A percentile compares a stretch with the other conserved stretches of the same genome.
phyloP scores from a whole-genome alignment of 169 alveolate genomes.

The Cryptosporidium bovis region DNA sequence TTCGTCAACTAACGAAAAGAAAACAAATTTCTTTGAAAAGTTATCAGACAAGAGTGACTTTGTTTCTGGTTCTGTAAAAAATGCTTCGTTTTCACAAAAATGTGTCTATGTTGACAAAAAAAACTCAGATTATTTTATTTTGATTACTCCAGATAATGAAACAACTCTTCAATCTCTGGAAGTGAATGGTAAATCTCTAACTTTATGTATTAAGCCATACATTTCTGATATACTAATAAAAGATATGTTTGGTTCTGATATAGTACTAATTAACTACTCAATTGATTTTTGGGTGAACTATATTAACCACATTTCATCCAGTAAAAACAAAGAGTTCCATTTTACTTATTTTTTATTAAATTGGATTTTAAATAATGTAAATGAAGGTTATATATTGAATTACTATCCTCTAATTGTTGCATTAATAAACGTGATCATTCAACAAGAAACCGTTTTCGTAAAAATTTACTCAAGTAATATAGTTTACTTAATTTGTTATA shows the following conservation, averaged over 20 bases:
- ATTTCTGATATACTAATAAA: conserved; percentile 13
- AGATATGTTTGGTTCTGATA: conserved; percentile 19
- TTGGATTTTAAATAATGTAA: conserved; percentile 29
- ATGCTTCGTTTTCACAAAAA: neutral
- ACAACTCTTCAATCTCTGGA: neutral
- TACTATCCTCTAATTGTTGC: conserved; percentile 25
- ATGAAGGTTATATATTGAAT: neutral
- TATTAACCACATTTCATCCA: neutral
- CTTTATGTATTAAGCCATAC: conserved; percentile 15
- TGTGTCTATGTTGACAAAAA: neutral
- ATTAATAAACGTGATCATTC: neutral
- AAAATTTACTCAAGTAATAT: neutral
- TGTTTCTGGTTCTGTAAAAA: neutral
- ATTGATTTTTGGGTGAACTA: conserved; percentile 55
- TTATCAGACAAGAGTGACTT: neutral
- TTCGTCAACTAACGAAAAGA: conserved; percentile 13
- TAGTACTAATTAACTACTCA: conserved; percentile 4
- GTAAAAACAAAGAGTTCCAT: neutral
- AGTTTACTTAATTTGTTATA: conserved; percentile 1
- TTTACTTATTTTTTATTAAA: conserved; percentile 28
- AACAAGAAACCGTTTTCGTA: neutral
- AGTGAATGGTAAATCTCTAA: neutral
- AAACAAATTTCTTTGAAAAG: conserved; percentile 29
- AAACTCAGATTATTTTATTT: neutral
- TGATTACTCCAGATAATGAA: conserved; percentile 15